These are phyloP conservation scores for Ceratocystis alfenasii DNA, from an alignment of 2,329 filamentous ascomycete genomes.

Conservation along the genomic window DNA sequence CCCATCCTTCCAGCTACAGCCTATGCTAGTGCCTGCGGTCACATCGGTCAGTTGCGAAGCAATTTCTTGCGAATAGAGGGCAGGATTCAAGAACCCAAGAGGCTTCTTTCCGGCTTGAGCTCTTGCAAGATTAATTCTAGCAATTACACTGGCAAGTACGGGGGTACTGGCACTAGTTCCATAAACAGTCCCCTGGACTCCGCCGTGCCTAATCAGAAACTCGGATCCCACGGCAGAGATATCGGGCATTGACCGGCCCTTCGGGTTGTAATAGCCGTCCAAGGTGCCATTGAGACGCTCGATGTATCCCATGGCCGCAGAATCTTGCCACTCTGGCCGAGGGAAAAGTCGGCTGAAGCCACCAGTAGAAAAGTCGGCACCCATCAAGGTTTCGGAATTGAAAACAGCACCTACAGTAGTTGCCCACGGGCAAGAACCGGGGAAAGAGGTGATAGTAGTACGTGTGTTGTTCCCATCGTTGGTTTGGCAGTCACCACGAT, in stretches of 20 bases:
- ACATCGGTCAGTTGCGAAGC: slow-evolving; percentile 34
- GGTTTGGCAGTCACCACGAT: slow-evolving; percentile 41
- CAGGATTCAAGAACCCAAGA: slow-evolving; percentile 44
- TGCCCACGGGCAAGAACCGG: slow-evolving; percentile 55
- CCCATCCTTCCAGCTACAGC: slow-evolving; percentile 32
- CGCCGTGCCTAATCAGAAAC: slow-evolving; percentile 34
- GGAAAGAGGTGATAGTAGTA: slow-evolving; percentile 50
- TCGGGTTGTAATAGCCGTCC: slow-evolving; percentile 34
- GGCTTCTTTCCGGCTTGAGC: slow-evolving; percentile 37
- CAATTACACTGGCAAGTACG: slow-evolving; percentile 42
- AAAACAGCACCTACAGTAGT: slow-evolving; percentile 52
- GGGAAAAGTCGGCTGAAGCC: slow-evolving; percentile 43
- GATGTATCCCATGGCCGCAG: slow-evolving; percentile 33
- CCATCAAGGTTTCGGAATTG: slow-evolving; percentile 32
- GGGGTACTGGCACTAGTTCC: slow-evolving; percentile 44
- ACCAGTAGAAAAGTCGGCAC: slow-evolving; percentile 37
- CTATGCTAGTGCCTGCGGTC: slow-evolving; percentile 31
- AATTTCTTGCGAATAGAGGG: slow-evolving; percentile 34
- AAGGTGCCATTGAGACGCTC: slow-evolving; percentile 33
- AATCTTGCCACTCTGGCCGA: slow-evolving; percentile 36
- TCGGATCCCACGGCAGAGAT: slow-evolving; percentile 46
- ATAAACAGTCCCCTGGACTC: slow-evolving; percentile 26
- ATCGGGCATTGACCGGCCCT: slow-evolving; percentile 40
- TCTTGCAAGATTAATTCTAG: slow-evolving; percentile 43
- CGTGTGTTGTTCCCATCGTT: slow-evolving; percentile 47